Evolutionary conservation across 176 grass and related monocot species (phyloP).

Genomic region (Rhynchospora pubera): DNA sequence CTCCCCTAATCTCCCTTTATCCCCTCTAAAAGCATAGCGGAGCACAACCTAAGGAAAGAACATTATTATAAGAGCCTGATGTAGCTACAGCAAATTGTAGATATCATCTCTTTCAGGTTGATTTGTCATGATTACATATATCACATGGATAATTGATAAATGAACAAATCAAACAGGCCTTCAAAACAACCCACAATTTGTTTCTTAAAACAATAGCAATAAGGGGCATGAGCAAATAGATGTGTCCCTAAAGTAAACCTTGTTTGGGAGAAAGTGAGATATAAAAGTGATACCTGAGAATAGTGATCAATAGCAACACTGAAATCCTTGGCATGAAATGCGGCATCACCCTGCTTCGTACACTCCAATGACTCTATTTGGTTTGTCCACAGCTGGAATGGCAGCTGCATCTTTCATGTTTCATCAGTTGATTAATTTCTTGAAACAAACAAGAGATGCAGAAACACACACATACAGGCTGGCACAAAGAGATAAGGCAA

Average conservation of each 20-base stretch:
- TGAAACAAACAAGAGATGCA: background rate
- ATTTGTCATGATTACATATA: background rate
- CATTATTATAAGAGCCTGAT: background rate
- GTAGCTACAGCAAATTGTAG: background rate
- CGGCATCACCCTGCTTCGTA: conserved; percentile 50
- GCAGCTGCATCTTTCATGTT: conserved; percentile 35
- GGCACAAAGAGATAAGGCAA: background rate
- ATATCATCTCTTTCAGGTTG: background rate
- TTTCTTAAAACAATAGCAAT: background rate
- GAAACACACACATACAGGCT: background rate
- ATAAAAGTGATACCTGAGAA: conserved; percentile 35
- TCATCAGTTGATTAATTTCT: conserved; percentile 1
- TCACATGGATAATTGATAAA: background rate
- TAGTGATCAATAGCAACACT: conserved; percentile 47
- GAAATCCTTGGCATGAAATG: conserved; percentile 66
- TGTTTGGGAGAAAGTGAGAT: background rate
- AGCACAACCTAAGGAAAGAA: too few relatives aligned
- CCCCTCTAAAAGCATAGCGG: too few relatives aligned
- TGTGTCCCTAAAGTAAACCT: background rate
- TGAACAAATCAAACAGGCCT: background rate
- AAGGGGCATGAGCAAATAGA: background rate
- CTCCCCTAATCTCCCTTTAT: too few relatives aligned
- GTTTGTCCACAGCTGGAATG: conserved; percentile 70
- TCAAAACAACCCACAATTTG: background rate
- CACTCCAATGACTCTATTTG: conserved; percentile 57